Evolutionary conservation across 2,329 filamentous ascomycete species (phyloP), one percentile per base, ranked within the genome.

Genomic region (Fusarium sarcochroum): DNA sequence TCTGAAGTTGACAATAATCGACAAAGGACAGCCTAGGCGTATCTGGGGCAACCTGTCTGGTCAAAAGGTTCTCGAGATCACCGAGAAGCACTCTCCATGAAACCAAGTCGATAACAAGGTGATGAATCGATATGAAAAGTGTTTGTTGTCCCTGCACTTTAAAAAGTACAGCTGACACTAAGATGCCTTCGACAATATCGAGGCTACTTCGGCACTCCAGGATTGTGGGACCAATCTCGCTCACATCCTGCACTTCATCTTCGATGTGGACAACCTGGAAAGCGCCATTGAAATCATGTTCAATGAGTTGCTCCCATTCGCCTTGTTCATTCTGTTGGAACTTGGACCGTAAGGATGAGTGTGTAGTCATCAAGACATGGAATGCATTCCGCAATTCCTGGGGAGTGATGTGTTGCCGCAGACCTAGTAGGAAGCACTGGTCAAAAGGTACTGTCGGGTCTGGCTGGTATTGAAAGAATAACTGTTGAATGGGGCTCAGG

Each of bases 401-500:
- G 11, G 14, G 21, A 11, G 20, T 35, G 6, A 27, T 23, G 5
- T 38, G 10, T n/a, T 27, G 34, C 6, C 20, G 23, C 3, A 49
- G 34, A 10, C 23, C 46, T 14, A 49, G 20, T 11, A 38, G 23
- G 32, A 49, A 49, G 23, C 34, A 38, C 18, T 49, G 46, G 14
- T 49, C 46, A 11, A 49, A 49, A 5, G 13, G 6, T 3, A 38
- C 17, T 15, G 34, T 35, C 25, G 46, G 46, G 15, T 49, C 17
- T 14, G 35, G 46, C 10, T 38, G 57, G 4, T 49, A 42, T 25
- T 35, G 17, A 17, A 65, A 55, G 21, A 41, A 66, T 14, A 63
- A 27, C 37, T 45, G 27, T 23, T 63, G 60, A 11, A 63, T 55
- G 9, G 60, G 60, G n/a, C 20, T 61, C 41, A 38, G 42, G 20